Conservation (phyloP, 2,329 filamentous ascomycete genomes). For the Mycocentrospora acerina region DNA sequence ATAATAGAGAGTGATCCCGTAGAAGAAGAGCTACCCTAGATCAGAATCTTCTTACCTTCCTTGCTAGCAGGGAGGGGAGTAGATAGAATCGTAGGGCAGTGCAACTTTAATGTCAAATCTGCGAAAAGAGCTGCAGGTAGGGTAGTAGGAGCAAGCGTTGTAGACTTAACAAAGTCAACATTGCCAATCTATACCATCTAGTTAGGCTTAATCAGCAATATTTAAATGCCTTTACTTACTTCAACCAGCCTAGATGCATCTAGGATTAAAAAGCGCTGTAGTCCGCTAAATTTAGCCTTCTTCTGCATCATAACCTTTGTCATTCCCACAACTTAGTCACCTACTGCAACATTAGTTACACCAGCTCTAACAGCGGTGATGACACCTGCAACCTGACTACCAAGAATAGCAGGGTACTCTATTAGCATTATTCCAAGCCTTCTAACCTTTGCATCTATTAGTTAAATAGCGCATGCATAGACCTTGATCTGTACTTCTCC, state of each 20-base stretch:
- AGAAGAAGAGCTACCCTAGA: slow-evolving; percentile 51
- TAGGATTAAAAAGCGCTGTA: slow-evolving; percentile 19
- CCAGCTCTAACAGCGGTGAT: slow-evolving; percentile 36
- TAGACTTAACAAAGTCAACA: slow-evolving; percentile 18
- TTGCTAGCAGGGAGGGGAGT: slow-evolving; percentile 15
- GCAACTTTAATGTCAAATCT: slow-evolving; percentile 9
- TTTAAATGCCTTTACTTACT: too few species aligned
- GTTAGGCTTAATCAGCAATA: neutral
- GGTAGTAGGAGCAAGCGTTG: slow-evolving; percentile 27
- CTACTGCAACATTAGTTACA: slow-evolving; percentile 30
- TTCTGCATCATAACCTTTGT: slow-evolving; percentile 21
- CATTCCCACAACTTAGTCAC: slow-evolving; percentile 35
- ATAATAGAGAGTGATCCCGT: slow-evolving; percentile 32
- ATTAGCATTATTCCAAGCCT: slow-evolving; percentile 18
- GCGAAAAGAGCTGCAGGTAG: slow-evolving; percentile 23
- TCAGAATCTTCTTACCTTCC: slow-evolving; percentile 39
- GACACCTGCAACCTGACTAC: slow-evolving; percentile 28
- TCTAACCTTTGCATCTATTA: slow-evolving; percentile 30
- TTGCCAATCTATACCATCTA: slow-evolving; percentile 20
- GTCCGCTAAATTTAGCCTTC: slow-evolving; percentile 21
- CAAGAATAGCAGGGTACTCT: slow-evolving; percentile 30
- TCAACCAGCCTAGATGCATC: slow-evolving; percentile 11
- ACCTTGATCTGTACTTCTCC: slow-evolving; percentile 22
- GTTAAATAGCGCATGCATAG: slow-evolving; percentile 24
- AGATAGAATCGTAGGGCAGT: slow-evolving; percentile 16